Conservation (phyloP, 495 filamentous ascomycete species). For the Tuber umbilicatum region DNA sequence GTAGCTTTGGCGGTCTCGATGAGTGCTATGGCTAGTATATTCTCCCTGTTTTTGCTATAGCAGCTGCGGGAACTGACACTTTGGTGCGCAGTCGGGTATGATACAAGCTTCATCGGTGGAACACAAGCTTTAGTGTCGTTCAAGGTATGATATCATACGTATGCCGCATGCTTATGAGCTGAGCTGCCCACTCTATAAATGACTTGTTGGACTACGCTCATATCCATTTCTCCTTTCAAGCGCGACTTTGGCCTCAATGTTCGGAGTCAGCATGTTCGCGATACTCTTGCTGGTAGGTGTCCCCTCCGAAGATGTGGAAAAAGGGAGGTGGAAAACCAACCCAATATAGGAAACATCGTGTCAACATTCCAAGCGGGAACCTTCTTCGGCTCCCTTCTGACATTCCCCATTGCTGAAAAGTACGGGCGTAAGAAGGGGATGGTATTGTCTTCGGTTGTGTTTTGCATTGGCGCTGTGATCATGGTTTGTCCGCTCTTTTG, state of each 20-base stretch:
- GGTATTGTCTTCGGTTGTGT: conserved; percentile 31
- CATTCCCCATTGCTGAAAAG: conserved; percentile 41
- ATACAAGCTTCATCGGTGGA: conserved; percentile 64
- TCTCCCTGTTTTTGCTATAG: background rate
- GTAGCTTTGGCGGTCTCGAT: conserved; percentile 34
- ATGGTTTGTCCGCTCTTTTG: conserved; percentile 25
- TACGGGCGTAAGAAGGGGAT: conserved; percentile 40
- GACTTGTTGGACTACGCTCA: background rate
- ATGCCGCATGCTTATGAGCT: background rate
- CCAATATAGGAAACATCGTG: conserved; percentile 40
- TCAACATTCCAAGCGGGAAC: conserved; percentile 41
- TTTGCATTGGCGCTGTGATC: conserved; percentile 39
- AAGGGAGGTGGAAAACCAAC: background rate
- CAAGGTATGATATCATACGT: conserved; percentile 28
- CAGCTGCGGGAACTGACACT: conserved; percentile 9
- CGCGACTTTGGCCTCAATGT: conserved; percentile 32
- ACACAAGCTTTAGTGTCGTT: conserved; percentile 60
- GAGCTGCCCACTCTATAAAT: background rate
- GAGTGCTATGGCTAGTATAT: conserved; percentile 30
- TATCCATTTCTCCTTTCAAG: conserved; percentile 18
- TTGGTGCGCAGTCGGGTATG: conserved; percentile 51
- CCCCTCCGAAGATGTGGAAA: background rate
- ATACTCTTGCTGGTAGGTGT: conserved; percentile 29
- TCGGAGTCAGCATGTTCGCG: conserved; percentile 26
- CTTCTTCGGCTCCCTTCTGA: conserved; percentile 44